Evolutionary conservation across 2,329 filamentous ascomycete genomes (phyloP), one percentile per base, ranked within the genome.

Genomic region (Alternaria incomplexa): DNA sequence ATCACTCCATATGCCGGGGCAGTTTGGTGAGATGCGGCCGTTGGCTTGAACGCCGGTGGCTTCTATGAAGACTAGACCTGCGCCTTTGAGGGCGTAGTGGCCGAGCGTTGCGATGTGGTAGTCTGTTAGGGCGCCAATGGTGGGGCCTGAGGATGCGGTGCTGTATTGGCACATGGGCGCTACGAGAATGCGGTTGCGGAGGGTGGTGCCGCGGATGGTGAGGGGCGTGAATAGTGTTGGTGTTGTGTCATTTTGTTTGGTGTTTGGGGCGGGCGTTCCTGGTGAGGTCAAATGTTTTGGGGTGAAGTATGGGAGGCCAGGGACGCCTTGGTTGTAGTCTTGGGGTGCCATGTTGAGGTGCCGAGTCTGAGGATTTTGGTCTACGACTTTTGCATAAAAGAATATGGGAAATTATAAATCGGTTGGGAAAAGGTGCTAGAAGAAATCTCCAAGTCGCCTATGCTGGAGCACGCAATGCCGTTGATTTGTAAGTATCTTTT

Each of bases 261-360:
- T 45, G 15, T 51, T 48, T n/a, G 63, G 53, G 11, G 56, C 32
- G 5, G 71, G 70, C 2, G 71, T 81, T 15, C 83, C 83, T 6
- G 83, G 82, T 5, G 78, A 78, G 13, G 73, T 75, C 45, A 76
- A 57, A 66, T 85, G 83, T 11, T 77, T 69, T 10, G 83, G 83
- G 1, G 82, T 84, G 73, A 83, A 85, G 76, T 83, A 85, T 11
- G 82, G 73, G 43, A 80, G 59, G 53, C 65, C 67, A 15, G 69
- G 62, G 25, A 73, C 72, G 17, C 73, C 72, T 10, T 54, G 46
- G 56, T 78, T 78, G 53, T 76, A 66, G 25, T 75, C 72, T 61
- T 66, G 57, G 8, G 72, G 69, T 20, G 75, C 65, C 75, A 78
- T 77, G 32, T 28, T 60, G 56, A 3, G 20, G 13, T 54, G 50